phyloP scores from a whole-genome alignment of 1,284 basidiomycete species.

The Golubevia sp. region DNA sequence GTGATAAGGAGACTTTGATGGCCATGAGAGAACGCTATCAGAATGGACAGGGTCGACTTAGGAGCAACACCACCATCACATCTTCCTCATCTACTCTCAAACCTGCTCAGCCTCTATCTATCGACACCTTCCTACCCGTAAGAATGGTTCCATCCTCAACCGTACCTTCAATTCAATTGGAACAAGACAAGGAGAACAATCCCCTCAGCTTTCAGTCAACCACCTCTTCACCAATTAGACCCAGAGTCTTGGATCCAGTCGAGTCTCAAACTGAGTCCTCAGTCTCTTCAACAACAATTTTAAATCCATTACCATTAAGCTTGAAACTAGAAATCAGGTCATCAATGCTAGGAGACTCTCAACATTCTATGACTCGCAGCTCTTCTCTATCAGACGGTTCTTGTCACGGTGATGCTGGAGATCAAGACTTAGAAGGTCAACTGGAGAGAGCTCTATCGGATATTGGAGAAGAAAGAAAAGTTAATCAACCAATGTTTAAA shows the following conservation, averaged over 20 bases:
- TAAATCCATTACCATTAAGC: not conserved
- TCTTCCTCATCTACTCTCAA: conserved; percentile 7
- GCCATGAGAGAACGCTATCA: not conserved
- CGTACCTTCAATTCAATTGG: not conserved
- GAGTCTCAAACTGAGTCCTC: conserved; percentile 10
- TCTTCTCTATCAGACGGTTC: conserved; percentile 41
- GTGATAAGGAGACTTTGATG: not conserved
- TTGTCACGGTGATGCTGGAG: conserved; percentile 42
- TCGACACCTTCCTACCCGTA: conserved; percentile 26
- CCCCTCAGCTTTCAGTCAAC: not conserved
- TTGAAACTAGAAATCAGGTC: not conserved
- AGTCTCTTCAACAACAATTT: not conserved
- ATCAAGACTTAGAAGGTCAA: conserved; percentile 42
- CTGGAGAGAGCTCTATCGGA: conserved; percentile 11
- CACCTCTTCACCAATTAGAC: not conserved
- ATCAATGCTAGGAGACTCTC: not conserved
- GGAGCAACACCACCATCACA: no score
- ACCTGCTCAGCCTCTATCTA: conserved; percentile 30
- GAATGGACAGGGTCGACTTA: no score
- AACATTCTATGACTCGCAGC: conserved; percentile 8
- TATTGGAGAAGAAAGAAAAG: no score
- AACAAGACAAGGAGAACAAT: not conserved
- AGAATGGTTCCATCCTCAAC: not conserved
- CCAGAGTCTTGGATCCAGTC: not conserved
- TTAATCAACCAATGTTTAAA: not conserved